These are phyloP conservation scores for Trebouxia sp. DNA, from an alignment of 139 green algal genomes.

Conservation along the genomic window DNA sequence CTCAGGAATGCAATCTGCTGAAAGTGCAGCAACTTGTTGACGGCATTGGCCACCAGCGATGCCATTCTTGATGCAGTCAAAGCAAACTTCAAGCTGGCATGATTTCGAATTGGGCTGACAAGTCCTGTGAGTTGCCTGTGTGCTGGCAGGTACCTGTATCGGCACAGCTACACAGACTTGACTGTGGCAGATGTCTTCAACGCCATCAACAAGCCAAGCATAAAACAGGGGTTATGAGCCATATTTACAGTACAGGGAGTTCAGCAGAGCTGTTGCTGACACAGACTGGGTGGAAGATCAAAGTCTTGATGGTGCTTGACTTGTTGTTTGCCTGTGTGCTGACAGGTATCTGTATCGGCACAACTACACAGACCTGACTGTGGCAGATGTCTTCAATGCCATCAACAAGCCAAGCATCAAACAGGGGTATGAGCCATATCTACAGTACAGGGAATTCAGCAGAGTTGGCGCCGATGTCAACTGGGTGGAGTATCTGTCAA, in stretches of 20 bases:
- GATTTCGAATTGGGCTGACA: too few species aligned
- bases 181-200: not conserved
- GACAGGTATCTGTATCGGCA: not conserved
- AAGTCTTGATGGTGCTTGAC: too few species aligned
- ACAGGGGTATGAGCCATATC: not conserved
- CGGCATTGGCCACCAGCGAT: too few species aligned
- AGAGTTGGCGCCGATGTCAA: not conserved
- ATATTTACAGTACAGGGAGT: not conserved
- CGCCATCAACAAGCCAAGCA: not conserved
- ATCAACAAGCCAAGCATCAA: conserved; percentile 2
- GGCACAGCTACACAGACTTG: conserved; percentile 1
- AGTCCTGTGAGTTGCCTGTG: not conserved
- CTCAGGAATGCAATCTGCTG: too few species aligned
- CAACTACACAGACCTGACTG: not conserved
- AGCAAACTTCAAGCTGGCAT: too few species aligned
- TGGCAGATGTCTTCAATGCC: not conserved
- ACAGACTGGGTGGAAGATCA: conserved; percentile 2
- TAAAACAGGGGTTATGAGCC: not conserved
- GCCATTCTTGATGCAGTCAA: too few species aligned
- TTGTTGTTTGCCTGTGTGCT: too few species aligned
- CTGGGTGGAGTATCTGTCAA: conserved; percentile 8
- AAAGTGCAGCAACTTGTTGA: too few species aligned
- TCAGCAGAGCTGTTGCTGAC: not conserved
- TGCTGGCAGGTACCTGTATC: not conserved
- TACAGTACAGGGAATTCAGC: not conserved